Evolutionary conservation across 2,329 filamentous ascomycete species (phyloP).

Genomic region (Amphichorda felina): DNA sequence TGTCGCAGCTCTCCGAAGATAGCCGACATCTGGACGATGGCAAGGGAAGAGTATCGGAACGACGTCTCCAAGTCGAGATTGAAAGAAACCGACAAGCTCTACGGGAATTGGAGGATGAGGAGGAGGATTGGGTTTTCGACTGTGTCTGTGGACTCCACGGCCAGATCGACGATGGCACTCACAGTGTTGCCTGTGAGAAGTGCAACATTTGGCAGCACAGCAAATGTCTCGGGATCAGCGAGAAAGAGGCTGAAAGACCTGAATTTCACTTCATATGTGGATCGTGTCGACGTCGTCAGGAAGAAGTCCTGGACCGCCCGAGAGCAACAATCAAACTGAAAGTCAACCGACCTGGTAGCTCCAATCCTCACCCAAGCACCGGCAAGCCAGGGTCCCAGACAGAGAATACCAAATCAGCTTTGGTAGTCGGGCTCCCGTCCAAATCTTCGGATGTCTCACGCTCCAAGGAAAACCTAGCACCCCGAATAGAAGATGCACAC

Average conservation of each 20-base stretch:
- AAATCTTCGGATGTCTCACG: too few species aligned
- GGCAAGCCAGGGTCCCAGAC: too few species aligned
- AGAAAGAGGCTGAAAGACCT: constrained; percentile 67
- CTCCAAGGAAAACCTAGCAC: too few species aligned
- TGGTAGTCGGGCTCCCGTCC: too few species aligned
- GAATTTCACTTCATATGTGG: constrained; percentile 82
- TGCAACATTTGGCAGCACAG: constrained; percentile 98
- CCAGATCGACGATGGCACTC: constrained; percentile 86
- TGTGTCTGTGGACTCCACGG: constrained; percentile 86
- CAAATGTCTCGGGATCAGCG: constrained; percentile 72
- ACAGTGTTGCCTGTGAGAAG: constrained; percentile 85
- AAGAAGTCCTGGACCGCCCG: constrained; percentile 49
- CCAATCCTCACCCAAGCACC: too few species aligned
- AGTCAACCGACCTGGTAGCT: constrained; percentile 15
- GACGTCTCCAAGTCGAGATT: constrained; percentile 71
- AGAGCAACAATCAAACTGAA: constrained; percentile 42
- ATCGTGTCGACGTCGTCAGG: constrained; percentile 60
- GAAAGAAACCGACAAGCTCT: constrained; percentile 69
- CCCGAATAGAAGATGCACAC: too few species aligned
- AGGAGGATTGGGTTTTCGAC: constrained; percentile 89
- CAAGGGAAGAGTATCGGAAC: constrained; percentile 58
- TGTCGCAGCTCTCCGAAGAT: constrained; percentile 68
- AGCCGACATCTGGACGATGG: constrained; percentile 46
- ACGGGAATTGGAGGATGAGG: constrained; percentile 57
- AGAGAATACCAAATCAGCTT: too few species aligned